Evolutionary conservation across 2,329 filamentous ascomycete genomes (phyloP).

Genomic region (Sclerotinia borealis): DNA sequence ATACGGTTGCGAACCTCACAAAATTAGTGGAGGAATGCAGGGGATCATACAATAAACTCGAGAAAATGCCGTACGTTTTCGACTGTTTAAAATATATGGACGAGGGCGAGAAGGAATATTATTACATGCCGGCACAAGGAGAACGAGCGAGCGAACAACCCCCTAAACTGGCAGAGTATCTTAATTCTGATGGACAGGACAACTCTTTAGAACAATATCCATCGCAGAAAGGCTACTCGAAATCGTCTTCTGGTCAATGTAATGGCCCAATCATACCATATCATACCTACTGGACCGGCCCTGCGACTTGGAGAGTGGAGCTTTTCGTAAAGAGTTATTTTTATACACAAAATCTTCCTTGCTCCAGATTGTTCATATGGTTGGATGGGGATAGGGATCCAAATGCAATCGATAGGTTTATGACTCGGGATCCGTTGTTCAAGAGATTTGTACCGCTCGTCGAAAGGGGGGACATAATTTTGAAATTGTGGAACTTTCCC

Average conservation of each 20-base stretch:
- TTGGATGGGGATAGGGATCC: conserved; percentile 47
- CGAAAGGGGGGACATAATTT: conserved; percentile 44
- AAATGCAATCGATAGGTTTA: conserved; percentile 44
- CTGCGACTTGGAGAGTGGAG: conserved; percentile 51
- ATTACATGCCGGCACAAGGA: conserved; percentile 36
- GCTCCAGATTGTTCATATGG: conserved; percentile 48
- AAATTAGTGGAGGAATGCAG: conserved; percentile 47
- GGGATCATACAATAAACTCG: conserved; percentile 45
- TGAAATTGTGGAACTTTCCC: conserved; percentile 50
- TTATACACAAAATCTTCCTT: conserved; percentile 50
- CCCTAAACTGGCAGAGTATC: conserved; percentile 29
- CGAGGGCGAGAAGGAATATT: conserved; percentile 44
- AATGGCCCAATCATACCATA: conserved; percentile 50
- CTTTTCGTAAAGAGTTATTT: conserved; percentile 51
- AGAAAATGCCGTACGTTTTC: conserved; percentile 49
- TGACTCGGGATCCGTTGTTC: conserved; percentile 45
- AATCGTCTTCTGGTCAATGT: conserved; percentile 42
- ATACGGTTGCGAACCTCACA: conserved; percentile 47
- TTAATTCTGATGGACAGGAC: conserved; percentile 32
- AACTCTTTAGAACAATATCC: conserved; percentile 32
- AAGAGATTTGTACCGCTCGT: conserved; percentile 48
- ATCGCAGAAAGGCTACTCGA: conserved; percentile 35
- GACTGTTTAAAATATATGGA: conserved; percentile 47
- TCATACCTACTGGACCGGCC: conserved; percentile 52
- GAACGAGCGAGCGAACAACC: conserved; percentile 32